Evolutionary conservation across 208 protist genomes (phyloP).

Genomic region (Trypanosoma grayi): DNA sequence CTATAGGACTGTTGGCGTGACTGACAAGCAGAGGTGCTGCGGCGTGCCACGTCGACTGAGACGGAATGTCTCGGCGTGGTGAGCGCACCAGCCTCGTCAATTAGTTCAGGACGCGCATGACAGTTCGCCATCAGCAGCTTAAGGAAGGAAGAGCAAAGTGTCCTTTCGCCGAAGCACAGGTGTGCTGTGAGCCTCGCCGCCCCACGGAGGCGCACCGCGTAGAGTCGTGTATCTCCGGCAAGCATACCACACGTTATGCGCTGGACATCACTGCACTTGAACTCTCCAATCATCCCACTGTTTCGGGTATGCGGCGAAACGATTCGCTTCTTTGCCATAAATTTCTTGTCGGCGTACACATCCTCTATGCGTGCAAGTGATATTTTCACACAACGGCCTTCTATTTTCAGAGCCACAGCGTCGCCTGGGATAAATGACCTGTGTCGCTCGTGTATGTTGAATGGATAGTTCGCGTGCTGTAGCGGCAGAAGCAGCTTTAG

Average conservation of each 20-base stretch:
- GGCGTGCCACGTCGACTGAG: background rate
- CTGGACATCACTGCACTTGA: slow-evolving; percentile 14
- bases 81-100: slow-evolving; percentile 9
- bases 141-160: slow-evolving; percentile 10
- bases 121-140: slow-evolving; percentile 11
- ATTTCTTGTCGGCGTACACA: background rate
- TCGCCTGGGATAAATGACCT: slow-evolving; percentile 24
- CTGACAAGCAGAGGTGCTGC: background rate
- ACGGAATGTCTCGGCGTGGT: background rate
- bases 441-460: slow-evolving; percentile 20
- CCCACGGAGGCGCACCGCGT: slow-evolving; percentile 9
- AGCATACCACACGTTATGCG: background rate
- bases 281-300: slow-evolving; percentile 4
- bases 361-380: slow-evolving; percentile 12
- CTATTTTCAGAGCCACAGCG: slow-evolving; percentile 15
- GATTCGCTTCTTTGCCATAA: background rate
- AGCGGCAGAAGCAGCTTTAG: slow-evolving; percentile 8
- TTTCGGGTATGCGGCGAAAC: background rate
- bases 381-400: slow-evolving; percentile 1
- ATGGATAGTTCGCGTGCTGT: slow-evolving; percentile 4
- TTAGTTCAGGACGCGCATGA: background rate
- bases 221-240: background rate
- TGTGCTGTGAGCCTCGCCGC: background rate
- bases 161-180: slow-evolving; percentile 8
- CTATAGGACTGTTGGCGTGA: background rate